Percentiles rank a stretch among this genome's conserved stretches.
phyloP scores from a whole-genome alignment of 2,329 filamentous ascomycete genomes.

The Ophiostoma tasmaniense region DNA sequence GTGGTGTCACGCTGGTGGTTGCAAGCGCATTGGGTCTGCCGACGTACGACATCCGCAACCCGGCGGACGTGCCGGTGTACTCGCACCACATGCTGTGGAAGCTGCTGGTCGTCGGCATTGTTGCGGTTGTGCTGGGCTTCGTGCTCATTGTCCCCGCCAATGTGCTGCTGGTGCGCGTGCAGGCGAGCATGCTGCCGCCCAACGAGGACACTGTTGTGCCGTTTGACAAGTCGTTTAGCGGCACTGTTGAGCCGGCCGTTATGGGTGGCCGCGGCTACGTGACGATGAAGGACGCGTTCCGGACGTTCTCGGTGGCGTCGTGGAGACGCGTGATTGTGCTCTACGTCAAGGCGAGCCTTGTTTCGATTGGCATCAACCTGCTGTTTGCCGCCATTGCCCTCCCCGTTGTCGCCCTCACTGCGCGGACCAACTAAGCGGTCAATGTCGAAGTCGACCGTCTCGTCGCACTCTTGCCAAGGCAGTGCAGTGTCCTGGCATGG shows the following conservation, averaged over 20 bases:
- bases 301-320: conserved; percentile 63
- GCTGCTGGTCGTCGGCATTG: conserved; percentile 35
- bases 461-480: background rate
- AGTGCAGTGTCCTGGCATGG: too few relatives aligned
- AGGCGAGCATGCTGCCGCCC: conserved; percentile 76
- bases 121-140: conserved; percentile 44
- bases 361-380: conserved; percentile 41
- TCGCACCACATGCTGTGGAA: conserved; percentile 38
- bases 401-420: conserved; percentile 42
- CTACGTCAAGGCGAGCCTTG: conserved; percentile 60
- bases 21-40: conserved; percentile 41
- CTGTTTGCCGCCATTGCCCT: conserved; percentile 42
- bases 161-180: conserved; percentile 71
- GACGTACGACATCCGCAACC: conserved; percentile 30
- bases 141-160: conserved; percentile 66
- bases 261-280: conserved; percentile 65
- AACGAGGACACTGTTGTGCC: conserved; percentile 77
- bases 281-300: conserved; percentile 68
- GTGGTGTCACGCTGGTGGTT: conserved; percentile 40
- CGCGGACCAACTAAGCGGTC: conserved; percentile 11
- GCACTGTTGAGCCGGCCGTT: conserved; percentile 65
- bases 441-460: background rate
- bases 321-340: conserved; percentile 67
- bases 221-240: conserved; percentile 80
- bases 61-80: conserved; percentile 31